Percentiles rank a stretch among this genome's conserved stretches.
phyloP scores from a whole-genome alignment of 257 asterid species.

The Solanum dulcamara region DNA sequence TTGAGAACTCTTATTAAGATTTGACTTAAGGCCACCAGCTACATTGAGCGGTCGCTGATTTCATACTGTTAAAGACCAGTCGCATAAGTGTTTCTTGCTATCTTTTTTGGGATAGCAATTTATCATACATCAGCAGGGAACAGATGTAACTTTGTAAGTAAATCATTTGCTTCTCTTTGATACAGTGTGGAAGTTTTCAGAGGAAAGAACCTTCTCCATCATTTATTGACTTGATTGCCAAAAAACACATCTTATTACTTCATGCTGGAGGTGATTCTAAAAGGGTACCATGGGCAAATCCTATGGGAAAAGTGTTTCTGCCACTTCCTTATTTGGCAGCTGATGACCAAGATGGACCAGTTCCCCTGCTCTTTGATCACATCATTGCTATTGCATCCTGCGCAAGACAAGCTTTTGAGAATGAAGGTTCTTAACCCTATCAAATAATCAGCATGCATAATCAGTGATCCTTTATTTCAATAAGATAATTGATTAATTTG shows the following conservation, averaged over 20 bases:
- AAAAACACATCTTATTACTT: constrained; percentile 67
- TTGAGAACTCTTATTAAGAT: neutral
- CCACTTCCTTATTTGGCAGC: constrained; percentile 92
- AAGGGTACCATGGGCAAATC: constrained; percentile 99
- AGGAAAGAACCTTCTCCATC: constrained; percentile 23
- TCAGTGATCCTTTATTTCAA: neutral
- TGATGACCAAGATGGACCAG: constrained; percentile 89
- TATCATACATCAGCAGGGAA: constrained; percentile 31
- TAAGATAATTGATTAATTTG: neutral
- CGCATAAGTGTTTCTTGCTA: neutral
- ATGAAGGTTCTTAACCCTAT: constrained; percentile 49
- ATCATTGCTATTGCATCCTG: constrained; percentile 92
- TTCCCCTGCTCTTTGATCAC: constrained; percentile 92
- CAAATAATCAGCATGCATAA: constrained; percentile 4
- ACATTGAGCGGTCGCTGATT: neutral
- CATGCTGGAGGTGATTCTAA: constrained; percentile 99
- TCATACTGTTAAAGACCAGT: neutral
- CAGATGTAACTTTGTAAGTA: constrained; percentile 11
- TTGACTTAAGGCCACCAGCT: neutral
- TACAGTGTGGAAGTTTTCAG: constrained; percentile 14
- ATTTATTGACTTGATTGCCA: constrained; percentile 52
- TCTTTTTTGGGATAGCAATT: constrained; percentile 2
- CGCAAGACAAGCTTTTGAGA: constrained; percentile 79
- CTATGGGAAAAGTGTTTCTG: constrained; percentile 96
- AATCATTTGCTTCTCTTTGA: constrained; percentile 17